Base-by-base conservation (phyloP, 139 green algal species). In the Chlamydomonas sp. region DNA sequence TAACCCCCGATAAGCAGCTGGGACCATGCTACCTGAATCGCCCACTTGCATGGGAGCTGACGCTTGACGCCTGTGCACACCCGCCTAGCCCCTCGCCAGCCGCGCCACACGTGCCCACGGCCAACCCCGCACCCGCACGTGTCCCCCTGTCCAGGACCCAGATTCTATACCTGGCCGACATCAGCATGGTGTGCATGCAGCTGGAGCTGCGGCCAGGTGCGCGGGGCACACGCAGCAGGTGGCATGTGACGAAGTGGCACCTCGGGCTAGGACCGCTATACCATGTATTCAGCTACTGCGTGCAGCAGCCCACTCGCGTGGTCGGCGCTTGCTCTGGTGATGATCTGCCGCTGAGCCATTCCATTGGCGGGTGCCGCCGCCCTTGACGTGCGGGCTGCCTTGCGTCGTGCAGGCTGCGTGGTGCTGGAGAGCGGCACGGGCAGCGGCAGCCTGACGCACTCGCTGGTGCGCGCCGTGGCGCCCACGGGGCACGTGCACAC, bases 381-480 rank as follows among this genome's bases (percentile, higher is more conserved):
- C 31, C 31, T 49, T 49, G 31, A 49, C 31, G 31, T 49, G 31
- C 31, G 31, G 31, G 31, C 31, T 49, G 31, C 31, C 31, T 49
- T 49, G 73, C 59, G 73, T 58, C 58, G 31, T n/a, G 15, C 72
- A 67, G 98, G 98, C 63, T 90, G 77, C 8, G 86, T 96, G 16
- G 92, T 96, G 59, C 89, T 99, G 72, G 97, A 99, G 92, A 96
- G 91, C 49, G 98, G 98, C 77, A 99, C 98, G 0, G 98, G 98
- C 84, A 97, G 93, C 84, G 98, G 95, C 2, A 98, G 95, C 2
- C 91, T 99, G 49, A 99, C 97, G 4, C 95, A 97, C 92, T 94
- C 96, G 1, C 91, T 99, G 49, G 95, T 94, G 8, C 93, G 98
- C 10, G 96, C 97, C 0, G 94, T 99, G 8, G 95, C 95, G 5